Base-by-base conservation (phyloP, 805 yeast species). In the Suhomyces canberraensis region DNA sequence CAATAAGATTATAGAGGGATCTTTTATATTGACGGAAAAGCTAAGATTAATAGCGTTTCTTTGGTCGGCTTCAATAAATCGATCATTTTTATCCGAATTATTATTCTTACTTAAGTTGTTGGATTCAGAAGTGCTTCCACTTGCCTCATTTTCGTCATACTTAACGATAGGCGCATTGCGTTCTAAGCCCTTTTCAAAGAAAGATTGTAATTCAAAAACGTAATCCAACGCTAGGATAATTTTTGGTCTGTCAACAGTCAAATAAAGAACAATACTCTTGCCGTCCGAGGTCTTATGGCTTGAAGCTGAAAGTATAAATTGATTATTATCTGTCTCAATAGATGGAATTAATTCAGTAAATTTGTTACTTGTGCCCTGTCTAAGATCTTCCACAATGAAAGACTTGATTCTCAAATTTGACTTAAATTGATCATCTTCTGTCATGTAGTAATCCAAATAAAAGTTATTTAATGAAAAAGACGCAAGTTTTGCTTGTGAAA, bases 171-270 rank as follows among this genome's bases (percentile, higher is more conserved):
- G 37, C 4, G 38, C 29, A 20, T 45, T 56, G 13, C 41, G 48
- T 21, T 56, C 60, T 17, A 74, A 45, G 0, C 79, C 85, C 29
- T 65, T 66, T 37, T 75, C 80, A n/a, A 68, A 56, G 54, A 82
- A 90, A 0, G 65, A 54, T 45, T 84, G 84, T 46, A 93, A 51
- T 2, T 93, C 86, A 58, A 90, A 76, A 24, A 91, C 52, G 57
- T 87, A 90, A 53, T 90, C 98, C 47, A 93, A 64, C 0, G 97
- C 96, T 19, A 93, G 56, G 33, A 93, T 79, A 8, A 84, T 73
- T 39, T 75, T 76, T 0, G 97, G 97, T 43, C 82, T 84, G 41
- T 87, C 95, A 8, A 91, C 73, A 0, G 88, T 78, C 4, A 84
- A 52, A 51, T 80, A 71, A 0, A 62, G 50, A 15, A 76, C 73